Evolutionary conservation across 768 basidiomycete species (phyloP).

Genomic region (Rhodosporidiobolus sp.): DNA sequence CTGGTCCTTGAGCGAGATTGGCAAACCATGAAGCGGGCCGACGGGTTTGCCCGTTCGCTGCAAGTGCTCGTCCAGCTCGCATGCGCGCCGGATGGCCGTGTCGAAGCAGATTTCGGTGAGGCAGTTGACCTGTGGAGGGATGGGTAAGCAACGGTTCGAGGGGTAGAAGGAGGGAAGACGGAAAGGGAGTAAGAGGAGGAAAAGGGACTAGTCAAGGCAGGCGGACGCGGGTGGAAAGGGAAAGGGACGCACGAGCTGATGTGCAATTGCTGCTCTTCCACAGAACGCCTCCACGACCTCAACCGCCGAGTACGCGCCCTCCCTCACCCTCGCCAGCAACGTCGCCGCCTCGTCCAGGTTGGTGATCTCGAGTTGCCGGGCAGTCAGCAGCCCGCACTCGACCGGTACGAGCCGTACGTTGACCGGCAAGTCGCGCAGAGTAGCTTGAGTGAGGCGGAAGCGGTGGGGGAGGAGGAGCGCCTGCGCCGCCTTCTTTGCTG

Average conservation of each 20-base stretch:
- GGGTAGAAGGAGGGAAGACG: too few species aligned
- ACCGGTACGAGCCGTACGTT: neutral
- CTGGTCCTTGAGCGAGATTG: conserved; percentile 49
- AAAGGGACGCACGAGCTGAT: conserved; percentile 62
- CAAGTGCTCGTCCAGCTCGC: conserved; percentile 63
- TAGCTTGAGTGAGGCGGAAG: neutral
- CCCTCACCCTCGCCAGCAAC: conserved; percentile 59
- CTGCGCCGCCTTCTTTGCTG: neutral
- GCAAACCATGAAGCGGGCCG: conserved; percentile 57
- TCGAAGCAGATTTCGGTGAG: conserved; percentile 80
- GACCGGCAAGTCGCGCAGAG: neutral
- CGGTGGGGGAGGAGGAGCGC: neutral
- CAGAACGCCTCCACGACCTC: conserved; percentile 69
- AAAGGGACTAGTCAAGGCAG: neutral
- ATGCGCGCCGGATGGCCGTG: conserved; percentile 62
- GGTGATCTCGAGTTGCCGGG: conserved; percentile 62
- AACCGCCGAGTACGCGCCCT: conserved; percentile 61
- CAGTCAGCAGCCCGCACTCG: conserved; percentile 56
- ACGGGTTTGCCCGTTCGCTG: conserved; percentile 62
- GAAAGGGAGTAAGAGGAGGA: neutral
- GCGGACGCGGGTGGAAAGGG: neutral
- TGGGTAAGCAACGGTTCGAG: too few species aligned
- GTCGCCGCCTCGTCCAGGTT: conserved; percentile 52
- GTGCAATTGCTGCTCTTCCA: conserved; percentile 73
- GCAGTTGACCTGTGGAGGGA: conserved; percentile 73